Evolutionary conservation across 176 grass and related monocot genomes (phyloP), one percentile per base, ranked within the genome.

Genomic region (Carex parvula): DNA sequence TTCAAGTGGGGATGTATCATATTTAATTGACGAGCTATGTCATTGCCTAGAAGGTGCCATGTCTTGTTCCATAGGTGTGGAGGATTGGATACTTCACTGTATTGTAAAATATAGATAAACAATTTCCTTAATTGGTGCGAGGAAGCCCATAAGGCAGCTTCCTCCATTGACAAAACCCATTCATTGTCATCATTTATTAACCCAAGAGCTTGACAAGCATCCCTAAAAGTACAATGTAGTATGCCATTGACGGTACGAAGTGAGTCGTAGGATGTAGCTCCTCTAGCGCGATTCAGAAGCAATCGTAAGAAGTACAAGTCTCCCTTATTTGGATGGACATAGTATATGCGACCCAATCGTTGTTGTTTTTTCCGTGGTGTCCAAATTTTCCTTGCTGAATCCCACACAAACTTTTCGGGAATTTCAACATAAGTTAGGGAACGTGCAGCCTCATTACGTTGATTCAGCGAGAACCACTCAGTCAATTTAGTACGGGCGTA

Each of bases 261-360:
- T 0, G 85, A 84, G 60, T 84, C 33, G 6, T 63, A 89, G 22
- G 33, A 63, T 68, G 6, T 92, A 61, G 70, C 44, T 8, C 87
- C 80, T 2, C 53, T 84, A 0, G 7, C 22, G 29, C 20, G 60
- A 1, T 64, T 84, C 13, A 92, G 50, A 1, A 92, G 52, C 52
- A 92, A 53, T 18, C 60, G 48, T 1, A 85, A 26, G 17, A 85
- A 87, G 21, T 83, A 87, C 18, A 15, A 64, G 6, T 92, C 85
- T 5, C 68, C 87, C 3, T 70, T 85, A 24, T 58, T 46, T 0
- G 76, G 60, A 20, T 85, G 84, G 2, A 57, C 61, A 26, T 85
- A 71, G 2, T 70, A 89, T 0, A 92, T 80, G 3, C 87, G 86
- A 5, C 87, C 87, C 37, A 92, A 84, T 66, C 26, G 21, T 0